Evolutionary conservation across 257 asterid genomes (phyloP), one percentile per base, ranked within the genome.

Genomic region (Lycium ferocissimum): DNA sequence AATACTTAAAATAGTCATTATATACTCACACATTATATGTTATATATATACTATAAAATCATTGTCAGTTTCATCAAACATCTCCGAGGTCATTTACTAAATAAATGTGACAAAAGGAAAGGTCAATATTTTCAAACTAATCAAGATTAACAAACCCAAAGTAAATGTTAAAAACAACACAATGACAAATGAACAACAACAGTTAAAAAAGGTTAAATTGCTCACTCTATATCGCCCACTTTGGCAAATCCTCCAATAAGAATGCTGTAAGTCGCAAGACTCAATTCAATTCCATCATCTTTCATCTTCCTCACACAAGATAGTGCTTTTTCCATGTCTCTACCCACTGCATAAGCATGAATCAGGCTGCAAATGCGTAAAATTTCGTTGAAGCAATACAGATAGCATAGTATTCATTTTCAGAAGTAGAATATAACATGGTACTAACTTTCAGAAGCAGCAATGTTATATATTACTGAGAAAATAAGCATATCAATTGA

Each of bases 271-370:
- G 99, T 96, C 84, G 95, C 99, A 90, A 96, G 88, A 85, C 93
- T 94, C 96, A 93, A 83, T 84, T 96, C 97, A 79, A 96, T 91
- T 80, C 94, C 98, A 84, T 94, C 99, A 57, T 89, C 94, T 85
- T 88, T 91, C 98, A 96, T 96, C 90, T 91, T 95, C 87, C 94
- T 93, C 82, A 89, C 97, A 85, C 99, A 96, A 82, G 94, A 91
- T 82, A 96, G 84, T 87, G 99, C 98, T 89, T 96, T 98, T 87
- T 95, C 98, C 99, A 96, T 95, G 90, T 96, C 98, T 89, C 95
- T 94, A 80, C 96, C 99, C 14, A 94, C 96, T 69, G 98, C 91
- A 88, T 95, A 96, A 58, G 99, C 99, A 86, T 95, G 99, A 83
- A 96, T 85, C 62, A 96, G 97, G 93, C 98, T 96, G 97, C 94